Base-by-base conservation (phyloP, 495 filamentous ascomycete genomes). In the Aspergillus egyptiacus region DNA sequence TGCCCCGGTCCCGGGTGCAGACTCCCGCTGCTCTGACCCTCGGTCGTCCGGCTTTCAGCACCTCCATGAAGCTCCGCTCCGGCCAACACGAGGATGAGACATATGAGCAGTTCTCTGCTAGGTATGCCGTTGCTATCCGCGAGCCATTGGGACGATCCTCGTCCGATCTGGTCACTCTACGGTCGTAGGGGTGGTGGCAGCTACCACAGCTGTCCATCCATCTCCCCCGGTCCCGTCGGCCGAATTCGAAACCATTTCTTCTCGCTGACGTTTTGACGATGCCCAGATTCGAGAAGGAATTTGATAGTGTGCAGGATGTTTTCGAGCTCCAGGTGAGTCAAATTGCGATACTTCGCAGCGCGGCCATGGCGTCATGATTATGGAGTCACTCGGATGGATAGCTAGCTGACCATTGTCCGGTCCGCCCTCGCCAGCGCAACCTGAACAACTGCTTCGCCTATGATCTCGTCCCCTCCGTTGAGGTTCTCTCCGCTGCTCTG, bases 381-480 rank as follows among this genome's bases (percentile, higher is more conserved):
- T 31, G 28, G 24, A 8, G 24, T 22, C 19, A 46, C 11, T 6
- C 6, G 9, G n/a, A 13, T 5, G 18, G 18, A 22, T 31, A 28
- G 45, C 42, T 50, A 48, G 47, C 27, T 20, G 8, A n/a, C 33
- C 28, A 41, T 43, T 31, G 32, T 37, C 15, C 18, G 7, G 6
- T 22, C 27, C 15, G 9, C 47, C 52, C 5, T 31, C n/a, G 6
- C 3, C 61, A 98, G 90, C 90, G 93, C 66, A 99, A 99, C 73
- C 80, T 99, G 58, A 99, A 99, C 84, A 99, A 99, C 75, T 90
- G 87, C 69, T 99, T 99, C 74, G 93, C 93, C 68, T 99, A 99
- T 84, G 93, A 99, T 81, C 83, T 99, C 63, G 93, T 99, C 54
- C 93, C 93, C 58, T 91, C 91, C 43, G 81, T 91, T 44, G 83